phyloP scores from a whole-genome alignment of 352 stramenopile genomes.

The Pythium rishiriense region DNA sequence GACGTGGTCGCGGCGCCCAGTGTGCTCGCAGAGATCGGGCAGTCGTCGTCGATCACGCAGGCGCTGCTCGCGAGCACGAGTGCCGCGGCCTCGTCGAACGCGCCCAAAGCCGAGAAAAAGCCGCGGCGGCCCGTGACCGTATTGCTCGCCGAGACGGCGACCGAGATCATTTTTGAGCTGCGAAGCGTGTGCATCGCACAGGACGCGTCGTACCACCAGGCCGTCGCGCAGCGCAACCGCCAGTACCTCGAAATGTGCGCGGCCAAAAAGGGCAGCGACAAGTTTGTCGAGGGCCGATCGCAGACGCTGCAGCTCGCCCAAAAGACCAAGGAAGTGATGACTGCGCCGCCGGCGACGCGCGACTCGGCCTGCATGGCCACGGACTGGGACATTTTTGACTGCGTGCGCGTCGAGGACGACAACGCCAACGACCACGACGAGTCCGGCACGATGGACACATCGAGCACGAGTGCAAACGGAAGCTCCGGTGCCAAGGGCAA shows the following conservation, averaged over 20 bases:
- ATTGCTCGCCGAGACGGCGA: slow-evolving; percentile 56
- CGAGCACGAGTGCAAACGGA: background rate
- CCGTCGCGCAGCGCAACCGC: slow-evolving; percentile 55
- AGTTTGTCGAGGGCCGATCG: slow-evolving; percentile 59
- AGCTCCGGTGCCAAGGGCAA: slow-evolving; percentile 1
- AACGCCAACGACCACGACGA: slow-evolving; percentile 41
- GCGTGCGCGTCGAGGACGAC: slow-evolving; percentile 40
- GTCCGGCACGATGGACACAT: slow-evolving; percentile 11
- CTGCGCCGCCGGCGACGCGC: slow-evolving; percentile 66
- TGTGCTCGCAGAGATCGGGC: slow-evolving; percentile 7
- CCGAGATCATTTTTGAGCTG: slow-evolving; percentile 64
- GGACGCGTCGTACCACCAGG: slow-evolving; percentile 47
- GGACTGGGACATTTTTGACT: slow-evolving; percentile 89
- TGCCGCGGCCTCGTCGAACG: background rate
- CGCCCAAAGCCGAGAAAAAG: slow-evolving; percentile 2
- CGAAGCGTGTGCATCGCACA: slow-evolving; percentile 65
- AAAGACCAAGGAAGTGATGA: slow-evolving; percentile 86
- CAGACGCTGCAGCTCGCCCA: slow-evolving; percentile 77
- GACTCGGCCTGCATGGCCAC: slow-evolving; percentile 74
- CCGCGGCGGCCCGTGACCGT: slow-evolving; percentile 45
- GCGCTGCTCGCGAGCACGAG: background rate
- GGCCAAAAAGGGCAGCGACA: slow-evolving; percentile 78
- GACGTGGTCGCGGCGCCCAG: slow-evolving; percentile 7
- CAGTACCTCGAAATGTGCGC: slow-evolving; percentile 64
- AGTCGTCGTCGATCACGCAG: slow-evolving; percentile 7